phyloP scores from a whole-genome alignment of 202 grass and related monocot genomes.

The Alloteropsis angusta region DNA sequence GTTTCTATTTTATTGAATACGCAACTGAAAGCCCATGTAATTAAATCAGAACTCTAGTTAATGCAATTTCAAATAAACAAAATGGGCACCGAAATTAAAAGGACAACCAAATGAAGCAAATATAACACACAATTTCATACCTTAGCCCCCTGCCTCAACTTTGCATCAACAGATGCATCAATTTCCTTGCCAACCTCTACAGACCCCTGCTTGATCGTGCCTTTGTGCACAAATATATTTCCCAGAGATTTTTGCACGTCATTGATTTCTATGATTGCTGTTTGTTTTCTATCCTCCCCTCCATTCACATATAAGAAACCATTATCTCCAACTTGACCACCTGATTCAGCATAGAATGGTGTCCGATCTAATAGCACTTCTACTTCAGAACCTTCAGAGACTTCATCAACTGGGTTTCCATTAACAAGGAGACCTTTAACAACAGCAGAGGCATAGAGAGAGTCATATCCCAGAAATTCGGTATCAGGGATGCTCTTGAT shows the following conservation, averaged over 20 bases:
- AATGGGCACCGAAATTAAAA: not conserved
- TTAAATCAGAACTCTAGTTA: conserved; percentile 11
- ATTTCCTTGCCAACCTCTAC: conserved; percentile 72
- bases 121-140: conserved; percentile 30
- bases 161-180: conserved; percentile 72
- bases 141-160: conserved; percentile 79
- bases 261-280: conserved; percentile 66
- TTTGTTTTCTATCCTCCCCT: conserved; percentile 40
- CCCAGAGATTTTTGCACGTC: conserved; percentile 87
- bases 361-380: conserved; percentile 89
- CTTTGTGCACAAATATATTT: conserved; percentile 95
- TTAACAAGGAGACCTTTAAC: conserved; percentile 81
- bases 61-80: conserved; percentile 6
- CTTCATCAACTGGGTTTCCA: conserved; percentile 60
- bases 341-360: conserved; percentile 98
- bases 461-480: conserved; percentile 86
- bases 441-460: conserved; percentile 53
- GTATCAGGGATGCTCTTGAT: conserved; percentile 67
- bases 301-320: conserved; percentile 58
- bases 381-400: conserved; percentile 70
- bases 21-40: not conserved
- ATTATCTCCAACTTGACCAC: conserved; percentile 94
- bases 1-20: conserved; percentile 15
- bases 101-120: not conserved
- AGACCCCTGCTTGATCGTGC: conserved; percentile 70